Percentiles rank a stretch among this genome's conserved stretches.
These are phyloP conservation scores for Isochrysis galbana DNA, from an alignment of 78 protist species.

Conservation along the genomic window DNA sequence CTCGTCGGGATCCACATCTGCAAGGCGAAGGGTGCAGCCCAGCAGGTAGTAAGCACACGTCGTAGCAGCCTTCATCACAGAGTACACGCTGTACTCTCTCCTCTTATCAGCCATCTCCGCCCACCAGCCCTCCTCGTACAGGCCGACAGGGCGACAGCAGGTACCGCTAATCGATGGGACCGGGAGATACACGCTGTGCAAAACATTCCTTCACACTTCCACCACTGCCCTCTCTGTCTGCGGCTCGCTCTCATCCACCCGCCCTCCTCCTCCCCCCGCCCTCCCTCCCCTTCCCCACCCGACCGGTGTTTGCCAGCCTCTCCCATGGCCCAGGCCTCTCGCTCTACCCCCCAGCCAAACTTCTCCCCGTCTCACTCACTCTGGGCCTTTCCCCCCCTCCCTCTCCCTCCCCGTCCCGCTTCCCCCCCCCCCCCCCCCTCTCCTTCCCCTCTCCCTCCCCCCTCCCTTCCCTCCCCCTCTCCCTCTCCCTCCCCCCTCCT, in stretches of 20 bases:
- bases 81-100: too few relatives aligned
- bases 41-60: too few relatives aligned
- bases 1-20: too few relatives aligned
- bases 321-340: not conserved
- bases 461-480: not conserved
- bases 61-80: too few relatives aligned
- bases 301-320: not conserved
- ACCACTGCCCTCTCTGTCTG: too few relatives aligned
- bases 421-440: not conserved
- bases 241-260: not conserved
- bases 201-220: too few relatives aligned
- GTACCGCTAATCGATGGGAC: too few relatives aligned
- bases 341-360: not conserved
- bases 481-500: not conserved
- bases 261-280: not conserved
- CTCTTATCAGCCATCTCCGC: too few relatives aligned
- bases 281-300: not conserved
- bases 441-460: not conserved
- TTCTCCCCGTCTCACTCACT: not conserved
- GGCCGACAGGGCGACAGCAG: too few relatives aligned
- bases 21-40: too few relatives aligned
- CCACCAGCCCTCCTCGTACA: too few relatives aligned
- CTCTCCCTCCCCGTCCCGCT: not conserved
- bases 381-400: not conserved
- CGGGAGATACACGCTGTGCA: too few relatives aligned